Base-by-base conservation (phyloP, 345 rosid species). In the Carallia brachiata region DNA sequence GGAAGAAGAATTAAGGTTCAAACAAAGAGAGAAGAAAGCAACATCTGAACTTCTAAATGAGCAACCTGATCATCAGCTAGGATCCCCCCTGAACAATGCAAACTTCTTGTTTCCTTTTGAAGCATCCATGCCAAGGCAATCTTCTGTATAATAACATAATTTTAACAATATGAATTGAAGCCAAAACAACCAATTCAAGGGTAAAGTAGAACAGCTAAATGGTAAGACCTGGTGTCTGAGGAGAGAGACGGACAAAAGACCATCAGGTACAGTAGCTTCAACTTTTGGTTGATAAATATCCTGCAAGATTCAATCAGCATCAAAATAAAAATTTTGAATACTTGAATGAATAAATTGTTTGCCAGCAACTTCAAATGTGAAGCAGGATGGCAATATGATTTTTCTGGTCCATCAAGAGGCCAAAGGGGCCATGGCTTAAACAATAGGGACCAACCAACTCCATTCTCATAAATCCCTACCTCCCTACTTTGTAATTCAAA, bases 101-200 rank as follows among this genome's bases (percentile, higher is more conserved):
- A 75, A 73, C 96, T 88, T 84, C 86, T 90, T 37, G 85, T 88
- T 86, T 94, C 97, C 80, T 87, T 94, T 70, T 88, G 96, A 80
- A 88, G 88, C 97, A 89, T 95, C 97, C 97, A 95, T 30, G 91
- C 84, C 88, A 95, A 79, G 70, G 99, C 99, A 85, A 95, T 95
- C 84, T 86, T 95, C 99, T 95, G 86, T 66, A 70, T 72, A 72
- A 71, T 48, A 70, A 75, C 68, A 64, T 15, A 19, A 57, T 48
- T 73, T 36, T 78, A 67, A 62, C 50, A 44, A 15, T 44, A 31
- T 28, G 75, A 73, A 62, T 37, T 31, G 23, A 64, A 28, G 68
- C 28, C 36, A 61, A 36, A 36, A 6, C 15, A 40, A 16, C 23
- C 30, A 61, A 73, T n/a, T 15, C 65, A 73, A 40, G 40, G 58